Evolutionary conservation across 345 rosid species (phyloP), one percentile per base, ranked within the genome.

Genomic region (Arabidopsis thaliana): DNA sequence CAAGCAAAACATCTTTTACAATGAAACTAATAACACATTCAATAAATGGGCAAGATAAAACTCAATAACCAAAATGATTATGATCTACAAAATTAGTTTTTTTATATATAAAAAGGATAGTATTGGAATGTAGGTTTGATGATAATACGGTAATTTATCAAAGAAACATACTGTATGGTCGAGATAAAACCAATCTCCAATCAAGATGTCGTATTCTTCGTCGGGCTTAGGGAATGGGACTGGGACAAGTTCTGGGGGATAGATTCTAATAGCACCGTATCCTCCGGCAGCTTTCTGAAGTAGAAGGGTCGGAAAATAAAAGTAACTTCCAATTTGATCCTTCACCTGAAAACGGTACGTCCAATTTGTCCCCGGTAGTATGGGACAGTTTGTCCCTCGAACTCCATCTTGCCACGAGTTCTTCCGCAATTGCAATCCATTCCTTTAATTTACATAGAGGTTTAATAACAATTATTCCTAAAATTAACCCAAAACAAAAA

Each of bases 371-470:
- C 90, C 88, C 1, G 95, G 89, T 36, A 36, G 86, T 53, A 93
- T 87, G 8, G 97, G 90, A 69, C 97, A 90, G 65, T 85, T 90
- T 22, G 97, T 86, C 28, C 93, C 97, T 11, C 82, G 73, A 25
- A 88, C 91, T 57, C 95, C 97, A 48, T 93, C 96, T 69, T 88
- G 89, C 98, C 98, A 90, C 37, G 93, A 88, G 77, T 93, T 88
- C 37, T 81, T 84, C 67, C 96, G 78, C 65, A 86, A 82, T 71
- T 81, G 84, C 80, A 90, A 78, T 48, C 91, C 96, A 74, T 85
- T 93, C 95, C 96, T 88, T 37, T 7, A 0, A 13, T 22, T 11
- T 37, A 30, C 11, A 13, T 4, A 12, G 44, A 5, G 3, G 2
- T 77, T 53, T 38, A 4, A 6, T 34, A 36, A 8, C 12, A 9